Evolutionary conservation across 2,329 filamentous ascomycete genomes (phyloP).

Genomic region (Annulohypoxylon truncatum): DNA sequence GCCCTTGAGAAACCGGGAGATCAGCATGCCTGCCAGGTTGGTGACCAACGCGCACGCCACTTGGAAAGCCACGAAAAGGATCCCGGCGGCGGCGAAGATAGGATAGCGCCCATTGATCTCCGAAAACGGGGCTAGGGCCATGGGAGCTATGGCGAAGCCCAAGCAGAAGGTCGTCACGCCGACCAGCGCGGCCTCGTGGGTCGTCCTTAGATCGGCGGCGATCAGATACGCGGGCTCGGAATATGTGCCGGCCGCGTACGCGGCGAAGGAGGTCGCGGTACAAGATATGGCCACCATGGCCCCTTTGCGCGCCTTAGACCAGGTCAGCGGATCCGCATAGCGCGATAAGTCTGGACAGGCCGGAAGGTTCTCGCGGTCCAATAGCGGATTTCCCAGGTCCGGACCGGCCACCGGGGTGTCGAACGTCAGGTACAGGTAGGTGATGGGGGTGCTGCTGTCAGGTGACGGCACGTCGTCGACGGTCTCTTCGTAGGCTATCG

Average conservation of each 20-base stretch:
- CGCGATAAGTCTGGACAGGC: slow-evolving; percentile 72
- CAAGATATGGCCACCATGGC: slow-evolving; percentile 80
- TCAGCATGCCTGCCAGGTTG: slow-evolving; percentile 77
- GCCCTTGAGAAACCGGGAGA: slow-evolving; percentile 80
- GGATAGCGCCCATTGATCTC: slow-evolving; percentile 90
- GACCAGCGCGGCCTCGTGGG: slow-evolving; percentile 72
- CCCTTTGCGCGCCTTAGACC: slow-evolving; percentile 76
- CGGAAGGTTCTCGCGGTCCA: slow-evolving; percentile 57
- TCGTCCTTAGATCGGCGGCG: slow-evolving; percentile 72
- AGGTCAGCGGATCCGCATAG: slow-evolving; percentile 78
- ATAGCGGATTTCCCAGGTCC: slow-evolving; percentile 38
- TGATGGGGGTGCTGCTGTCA: slow-evolving; percentile 51
- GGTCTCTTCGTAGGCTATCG: background rate
- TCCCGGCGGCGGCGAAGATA: slow-evolving; percentile 79
- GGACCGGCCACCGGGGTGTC: slow-evolving; percentile 67
- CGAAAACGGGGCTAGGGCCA: slow-evolving; percentile 87
- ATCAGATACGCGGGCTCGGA: slow-evolving; percentile 76
- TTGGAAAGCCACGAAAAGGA: slow-evolving; percentile 77
- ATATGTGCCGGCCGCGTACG: slow-evolving; percentile 85
- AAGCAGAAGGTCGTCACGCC: slow-evolving; percentile 85
- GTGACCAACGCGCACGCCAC: slow-evolving; percentile 78
- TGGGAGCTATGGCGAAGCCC: slow-evolving; percentile 85
- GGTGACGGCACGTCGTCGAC: background rate
- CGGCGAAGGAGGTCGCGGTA: slow-evolving; percentile 79
- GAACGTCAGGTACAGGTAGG: slow-evolving; percentile 71